Evolutionary conservation across 148 eudicot species (phyloP), one percentile per base, ranked within the genome.

Genomic region (Selenicereus undatus): DNA sequence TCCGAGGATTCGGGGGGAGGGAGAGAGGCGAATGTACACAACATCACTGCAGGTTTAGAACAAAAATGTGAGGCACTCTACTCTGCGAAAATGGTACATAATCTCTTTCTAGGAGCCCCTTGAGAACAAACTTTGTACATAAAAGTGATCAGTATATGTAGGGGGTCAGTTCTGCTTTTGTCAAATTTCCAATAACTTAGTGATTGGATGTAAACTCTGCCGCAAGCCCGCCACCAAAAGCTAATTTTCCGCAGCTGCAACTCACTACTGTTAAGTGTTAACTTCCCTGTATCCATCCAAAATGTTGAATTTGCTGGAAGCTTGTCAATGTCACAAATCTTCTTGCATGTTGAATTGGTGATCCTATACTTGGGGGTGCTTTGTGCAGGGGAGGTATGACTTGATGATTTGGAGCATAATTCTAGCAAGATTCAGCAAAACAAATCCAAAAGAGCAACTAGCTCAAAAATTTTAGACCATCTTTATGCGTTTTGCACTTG

Each of bases 401-500:
- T 39, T 7, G 3, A 39, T 39, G 43, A 39, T 39, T 39, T 39
- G 43, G 43, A 39, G 5, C 43, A 39, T 7, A 39, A 39, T 39
- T 39, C 43, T 39, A 0, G 8, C 43, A 39, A 39, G 43, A 39
- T 39, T 7, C 43, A 39, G 43, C 43, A 39, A 39, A 39, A 39
- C 43, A 39, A 39, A 39, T 4, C 29, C 69, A 22, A 20, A 30
- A 29, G 68, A 60, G 58, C 20, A 21, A 18, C 74, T 13, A 13
- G 51, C 29, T 18, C 39, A 22, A 26, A 79, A 50, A 69, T 58
- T 50, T 76, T 79, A 89, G 69, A 90, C 92, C 76, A 76, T 86
- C 81, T 87, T 91, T 18, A 89, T 90, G 35, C 97, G 97, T 79
- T 95, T 95, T 11, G 92, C 85, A 22, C 88, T 80, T n/a, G 88